Conservation (phyloP, 371 early-diverging fungal genomes). For the Mortierella sp. region DNA sequence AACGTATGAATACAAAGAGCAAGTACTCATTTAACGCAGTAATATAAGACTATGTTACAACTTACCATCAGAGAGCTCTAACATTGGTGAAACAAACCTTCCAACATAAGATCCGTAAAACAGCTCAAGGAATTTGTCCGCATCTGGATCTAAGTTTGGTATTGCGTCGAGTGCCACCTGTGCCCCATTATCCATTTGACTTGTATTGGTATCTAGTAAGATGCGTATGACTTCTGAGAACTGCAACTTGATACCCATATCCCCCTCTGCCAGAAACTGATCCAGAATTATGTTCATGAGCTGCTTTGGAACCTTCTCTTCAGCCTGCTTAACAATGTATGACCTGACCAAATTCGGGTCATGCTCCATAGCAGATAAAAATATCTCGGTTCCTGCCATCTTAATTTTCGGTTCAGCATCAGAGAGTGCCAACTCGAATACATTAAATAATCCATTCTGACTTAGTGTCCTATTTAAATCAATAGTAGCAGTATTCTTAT, state of each 20-base stretch:
- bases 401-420: conserved; percentile 66
- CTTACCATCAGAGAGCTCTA: conserved; percentile 57
- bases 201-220: conserved; percentile 75
- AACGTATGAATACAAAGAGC: background rate
- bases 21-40: background rate
- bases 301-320: conserved; percentile 60
- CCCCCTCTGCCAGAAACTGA: conserved; percentile 68
- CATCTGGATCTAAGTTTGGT: conserved; percentile 68
- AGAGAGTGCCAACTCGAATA: conserved; percentile 75
- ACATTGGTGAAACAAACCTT: conserved; percentile 72
- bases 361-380: conserved; percentile 82
- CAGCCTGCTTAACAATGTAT: conserved; percentile 73
- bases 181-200: conserved; percentile 50
- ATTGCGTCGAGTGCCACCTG: conserved; percentile 23
- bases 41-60: background rate
- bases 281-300: conserved; percentile 74
- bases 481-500: background rate
- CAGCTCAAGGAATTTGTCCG: conserved; percentile 77
- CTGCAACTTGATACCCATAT: conserved; percentile 76
- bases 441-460: conserved; percentile 80
- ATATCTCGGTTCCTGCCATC: conserved; percentile 74
- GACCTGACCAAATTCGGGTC: conserved; percentile 82
- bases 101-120: conserved; percentile 78
- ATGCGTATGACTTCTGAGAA: conserved; percentile 79
- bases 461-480: conserved; percentile 67